A percentile compares a stretch with the other conserved stretches of the same genome.
Evolutionary conservation across 2,329 filamentous ascomycete species (phyloP).

Genomic region (Pyricularia sp.): DNA sequence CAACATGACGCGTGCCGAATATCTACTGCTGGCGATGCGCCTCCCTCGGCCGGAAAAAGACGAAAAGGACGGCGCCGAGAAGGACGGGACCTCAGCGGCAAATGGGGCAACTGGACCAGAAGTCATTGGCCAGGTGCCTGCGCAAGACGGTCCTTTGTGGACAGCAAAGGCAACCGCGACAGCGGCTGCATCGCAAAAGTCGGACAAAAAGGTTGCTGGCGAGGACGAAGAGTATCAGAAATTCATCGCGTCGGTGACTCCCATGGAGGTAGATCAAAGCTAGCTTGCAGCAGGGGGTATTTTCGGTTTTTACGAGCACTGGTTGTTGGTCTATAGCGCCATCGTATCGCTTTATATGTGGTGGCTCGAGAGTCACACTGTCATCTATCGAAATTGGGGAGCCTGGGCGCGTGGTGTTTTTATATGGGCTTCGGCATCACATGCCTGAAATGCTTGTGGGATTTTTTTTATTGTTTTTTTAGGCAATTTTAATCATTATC

Average conservation of each 20-base stretch:
- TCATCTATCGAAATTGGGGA: background rate
- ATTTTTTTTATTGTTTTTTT: background rate
- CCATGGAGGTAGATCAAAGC: slow-evolving; percentile 16
- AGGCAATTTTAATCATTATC: background rate
- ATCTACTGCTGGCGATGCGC: slow-evolving; percentile 57
- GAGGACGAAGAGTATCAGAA: slow-evolving; percentile 37
- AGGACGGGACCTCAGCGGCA: slow-evolving; percentile 6
- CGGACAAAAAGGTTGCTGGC: slow-evolving; percentile 18
- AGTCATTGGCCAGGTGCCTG: slow-evolving; percentile 1
- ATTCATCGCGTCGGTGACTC: slow-evolving; percentile 30
- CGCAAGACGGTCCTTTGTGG: slow-evolving; percentile 12
- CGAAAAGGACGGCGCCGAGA: slow-evolving; percentile 17
- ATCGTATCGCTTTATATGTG: background rate
- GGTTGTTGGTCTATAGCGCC: background rate
- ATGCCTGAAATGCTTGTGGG: background rate
- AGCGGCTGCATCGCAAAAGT: slow-evolving; percentile 7
- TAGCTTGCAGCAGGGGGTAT: background rate
- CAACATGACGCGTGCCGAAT: slow-evolving; percentile 58
- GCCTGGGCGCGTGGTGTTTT: background rate
- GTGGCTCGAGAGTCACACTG: background rate
- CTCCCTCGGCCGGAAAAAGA: slow-evolving; percentile 39
- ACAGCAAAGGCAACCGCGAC: slow-evolving; percentile 7
- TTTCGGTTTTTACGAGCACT: background rate
- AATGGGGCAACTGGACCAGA: background rate
- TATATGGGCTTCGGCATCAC: background rate